These are phyloP conservation scores for Acanthamoeba royreba DNA, from an alignment of 208 protist species.

Conservation along the genomic window DNA sequence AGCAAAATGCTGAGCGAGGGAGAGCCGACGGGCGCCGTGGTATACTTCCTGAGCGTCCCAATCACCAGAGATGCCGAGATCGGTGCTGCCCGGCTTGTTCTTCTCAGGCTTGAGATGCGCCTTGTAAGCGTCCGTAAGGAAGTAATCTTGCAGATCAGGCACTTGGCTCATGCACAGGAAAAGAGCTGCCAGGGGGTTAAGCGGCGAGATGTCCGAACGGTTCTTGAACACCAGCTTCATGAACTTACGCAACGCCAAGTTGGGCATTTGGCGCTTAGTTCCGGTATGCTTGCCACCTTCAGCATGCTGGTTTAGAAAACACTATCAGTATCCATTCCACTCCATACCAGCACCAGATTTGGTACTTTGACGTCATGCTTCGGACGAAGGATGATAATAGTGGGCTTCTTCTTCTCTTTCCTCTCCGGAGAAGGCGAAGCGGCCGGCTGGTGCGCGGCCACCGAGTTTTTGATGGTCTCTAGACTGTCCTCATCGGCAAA, in stretches of 20 bases:
- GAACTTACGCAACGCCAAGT: background rate
- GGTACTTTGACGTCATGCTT: background rate
- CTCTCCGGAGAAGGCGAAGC: too few relatives aligned
- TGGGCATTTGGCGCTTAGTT: background rate
- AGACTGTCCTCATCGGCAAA: background rate
- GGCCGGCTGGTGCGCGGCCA: background rate
- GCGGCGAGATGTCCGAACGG: background rate
- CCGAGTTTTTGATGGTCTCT: background rate
- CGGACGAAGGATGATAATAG: background rate
- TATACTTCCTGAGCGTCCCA: background rate
- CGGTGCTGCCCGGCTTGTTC: background rate
- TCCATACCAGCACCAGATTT: too few relatives aligned
- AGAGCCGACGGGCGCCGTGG: background rate
- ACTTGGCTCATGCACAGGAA: slow-evolving; percentile 15
- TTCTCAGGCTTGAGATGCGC: background rate
- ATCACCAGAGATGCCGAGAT: background rate
- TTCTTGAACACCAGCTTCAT: background rate
- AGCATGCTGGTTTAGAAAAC: background rate
- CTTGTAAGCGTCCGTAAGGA: background rate
- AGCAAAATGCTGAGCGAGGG: background rate
- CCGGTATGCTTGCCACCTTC: background rate
- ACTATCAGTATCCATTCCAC: too few relatives aligned
- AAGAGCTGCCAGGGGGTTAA: background rate
- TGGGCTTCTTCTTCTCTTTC: background rate
- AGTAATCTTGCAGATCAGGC: background rate